Percentiles rank a stretch among this genome's conserved stretches.
phyloP scores from a whole-genome alignment of 176 grass and related monocot genomes.

The Microstegium vimineum region DNA sequence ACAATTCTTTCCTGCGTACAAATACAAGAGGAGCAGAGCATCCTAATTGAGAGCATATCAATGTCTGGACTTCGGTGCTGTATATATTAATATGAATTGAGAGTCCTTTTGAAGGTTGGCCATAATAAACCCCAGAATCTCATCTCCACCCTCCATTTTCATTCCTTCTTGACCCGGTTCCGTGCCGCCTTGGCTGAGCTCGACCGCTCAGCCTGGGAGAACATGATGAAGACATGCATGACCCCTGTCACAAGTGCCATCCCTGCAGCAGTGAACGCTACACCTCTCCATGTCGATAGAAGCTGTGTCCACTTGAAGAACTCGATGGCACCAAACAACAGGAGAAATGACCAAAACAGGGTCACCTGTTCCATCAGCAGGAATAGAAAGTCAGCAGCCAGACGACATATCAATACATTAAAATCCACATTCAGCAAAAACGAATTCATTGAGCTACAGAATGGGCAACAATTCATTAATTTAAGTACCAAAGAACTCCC shows the following conservation, averaged over 20 bases:
- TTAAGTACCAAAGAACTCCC: neutral
- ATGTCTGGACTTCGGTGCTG: neutral
- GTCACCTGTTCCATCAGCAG: constrained; percentile 47
- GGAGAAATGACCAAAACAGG: constrained; percentile 59
- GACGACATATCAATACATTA: neutral
- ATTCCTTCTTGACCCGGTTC: constrained; percentile 55
- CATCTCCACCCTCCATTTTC: neutral
- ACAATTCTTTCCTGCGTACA: neutral
- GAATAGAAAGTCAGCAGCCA: neutral
- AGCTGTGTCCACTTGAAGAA: constrained; percentile 67
- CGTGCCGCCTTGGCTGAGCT: constrained; percentile 55
- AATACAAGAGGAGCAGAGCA: neutral
- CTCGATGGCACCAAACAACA: constrained; percentile 52
- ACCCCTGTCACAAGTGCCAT: constrained; percentile 45
- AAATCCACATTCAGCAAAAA: neutral
- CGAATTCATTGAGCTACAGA: neutral
- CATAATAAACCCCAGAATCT: neutral
- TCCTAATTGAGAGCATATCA: neutral
- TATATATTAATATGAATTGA: neutral
- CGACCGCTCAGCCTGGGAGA: constrained; percentile 65
- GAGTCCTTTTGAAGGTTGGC: neutral
- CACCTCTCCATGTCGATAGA: constrained; percentile 64
- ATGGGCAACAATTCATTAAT: neutral
- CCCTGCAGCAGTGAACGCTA: constrained; percentile 34
- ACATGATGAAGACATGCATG: constrained; percentile 66